Base-by-base conservation (phyloP, 225 moss, liverwort and hornwort species). In the Neckera pumila region DNA sequence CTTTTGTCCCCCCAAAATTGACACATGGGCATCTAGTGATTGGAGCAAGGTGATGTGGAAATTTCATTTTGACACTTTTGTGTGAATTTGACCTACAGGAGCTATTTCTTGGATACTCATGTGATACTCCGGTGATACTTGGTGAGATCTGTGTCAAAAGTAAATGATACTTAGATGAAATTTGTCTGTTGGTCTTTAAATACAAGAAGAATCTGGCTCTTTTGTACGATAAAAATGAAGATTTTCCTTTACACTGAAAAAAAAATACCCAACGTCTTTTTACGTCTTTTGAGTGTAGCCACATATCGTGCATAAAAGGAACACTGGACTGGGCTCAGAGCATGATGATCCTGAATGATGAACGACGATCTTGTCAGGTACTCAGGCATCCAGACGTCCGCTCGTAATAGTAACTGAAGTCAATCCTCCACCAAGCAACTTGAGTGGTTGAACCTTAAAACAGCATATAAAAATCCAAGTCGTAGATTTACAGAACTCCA, bases 21-120 rank as follows among this genome's bases (percentile, higher is more conserved):
- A 1, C 18, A 17, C 73, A 30, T 45, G 43, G 43, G 16, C 8
- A 27, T 72, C 10, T 14, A 47, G 31, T 31, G 74, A 49, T 31
- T 31, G 31, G 11, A 49, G 12, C 12, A 74, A 74, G 19, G 6
- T 47, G 18, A 17, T 19, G 30, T 28, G 2, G 6, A 30, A 74
- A 30, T 18, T 30, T 4, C 30, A 17, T 9, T 42, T 26, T 0
- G 2, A 6, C 8, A 14, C 5, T 13, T 38, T 3, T 38, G 1
- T 12, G 4, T 14, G 9, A 42, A 26, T 71, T 0, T 15, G 9
- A 43, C 10, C 26, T 43, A 4, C 36, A n/a, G 7, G 49, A 4
- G 3, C 23, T 40, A 70, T 14, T 70, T 45, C 7, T 47, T 47
- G 11, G 31, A 45, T 28, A 11, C 3, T n/a, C 67, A n/a, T 73